Evolutionary conservation across 2,329 filamentous ascomycete species (phyloP).

Genomic region (Penicillium sclerotigenum): DNA sequence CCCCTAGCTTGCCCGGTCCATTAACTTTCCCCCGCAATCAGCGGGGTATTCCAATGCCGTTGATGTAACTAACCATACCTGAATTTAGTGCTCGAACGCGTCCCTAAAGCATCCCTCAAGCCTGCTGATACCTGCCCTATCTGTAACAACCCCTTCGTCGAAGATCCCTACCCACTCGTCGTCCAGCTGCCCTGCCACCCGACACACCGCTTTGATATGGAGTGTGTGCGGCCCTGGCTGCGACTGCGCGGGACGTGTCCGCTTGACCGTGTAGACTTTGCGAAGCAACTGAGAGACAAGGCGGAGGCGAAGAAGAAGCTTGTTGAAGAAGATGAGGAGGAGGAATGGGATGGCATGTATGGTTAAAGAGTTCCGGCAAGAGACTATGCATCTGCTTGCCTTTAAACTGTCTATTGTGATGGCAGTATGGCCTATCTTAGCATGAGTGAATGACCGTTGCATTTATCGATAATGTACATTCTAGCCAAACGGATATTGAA

Average conservation of each 20-base stretch:
- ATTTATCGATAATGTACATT: not conserved
- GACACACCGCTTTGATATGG: conserved; percentile 61
- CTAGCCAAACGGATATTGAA: not conserved
- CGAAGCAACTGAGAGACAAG: conserved; percentile 54
- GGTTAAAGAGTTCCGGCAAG: conserved; percentile 23
- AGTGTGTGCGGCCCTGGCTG: conserved; percentile 64
- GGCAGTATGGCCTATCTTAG: not conserved
- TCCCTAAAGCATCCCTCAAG: conserved; percentile 56
- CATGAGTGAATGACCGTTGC: conserved; percentile 5
- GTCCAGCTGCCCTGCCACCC: conserved; percentile 61
- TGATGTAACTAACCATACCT: not conserved
- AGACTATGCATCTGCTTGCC: conserved; percentile 3
- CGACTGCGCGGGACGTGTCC: conserved; percentile 63
- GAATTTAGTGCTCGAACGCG: conserved; percentile 52
- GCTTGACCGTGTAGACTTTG: conserved; percentile 57
- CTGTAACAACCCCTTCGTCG: conserved; percentile 59
- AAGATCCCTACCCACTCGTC: conserved; percentile 63
- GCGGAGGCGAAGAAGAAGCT: conserved; percentile 48
- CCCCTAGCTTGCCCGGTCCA: not conserved
- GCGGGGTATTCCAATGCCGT: not conserved
- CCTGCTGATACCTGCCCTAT: conserved; percentile 56
- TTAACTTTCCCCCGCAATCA: not conserved
- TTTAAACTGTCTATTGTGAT: not conserved
- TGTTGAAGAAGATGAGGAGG: conserved; percentile 44
- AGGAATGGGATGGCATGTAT: conserved; percentile 51